Evolutionary conservation across 1,284 basidiomycete genomes (phyloP).

Genomic region (Ceratobasidium papillatum): DNA sequence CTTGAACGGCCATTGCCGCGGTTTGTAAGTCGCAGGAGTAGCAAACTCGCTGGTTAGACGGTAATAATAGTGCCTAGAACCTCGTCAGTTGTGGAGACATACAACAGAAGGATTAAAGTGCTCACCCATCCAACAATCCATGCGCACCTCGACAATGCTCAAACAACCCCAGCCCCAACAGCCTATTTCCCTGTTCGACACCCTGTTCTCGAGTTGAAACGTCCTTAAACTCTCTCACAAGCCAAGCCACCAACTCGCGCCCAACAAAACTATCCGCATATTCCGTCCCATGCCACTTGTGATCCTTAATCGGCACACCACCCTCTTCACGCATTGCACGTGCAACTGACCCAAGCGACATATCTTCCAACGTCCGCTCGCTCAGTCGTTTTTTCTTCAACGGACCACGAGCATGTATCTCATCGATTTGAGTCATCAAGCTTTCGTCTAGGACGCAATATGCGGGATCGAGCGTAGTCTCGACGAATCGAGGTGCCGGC

Average conservation of each 20-base stretch:
- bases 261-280: slow-evolving; percentile 87
- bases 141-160: slow-evolving; percentile 82
- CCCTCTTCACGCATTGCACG: slow-evolving; percentile 83
- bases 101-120: background rate
- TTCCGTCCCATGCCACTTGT: slow-evolving; percentile 74
- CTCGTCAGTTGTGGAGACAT: background rate
- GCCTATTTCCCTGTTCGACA: slow-evolving; percentile 76
- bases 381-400: slow-evolving; percentile 79
- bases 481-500: slow-evolving; percentile 72
- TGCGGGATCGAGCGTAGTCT: slow-evolving; percentile 83
- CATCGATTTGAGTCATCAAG: slow-evolving; percentile 79
- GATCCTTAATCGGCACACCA: slow-evolving; percentile 76
- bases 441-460: slow-evolving; percentile 79
- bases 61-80: slow-evolving; percentile 82
- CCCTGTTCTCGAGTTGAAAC: slow-evolving; percentile 81
- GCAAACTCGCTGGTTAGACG: slow-evolving; percentile 80
- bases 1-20: slow-evolving; percentile 46
- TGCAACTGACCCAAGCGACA: slow-evolving; percentile 66
- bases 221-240: slow-evolving; percentile 85
- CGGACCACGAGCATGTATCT: slow-evolving; percentile 74
- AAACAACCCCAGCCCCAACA: slow-evolving; percentile 82
- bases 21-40: slow-evolving; percentile 69
- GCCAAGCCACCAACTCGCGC: slow-evolving; percentile 86
- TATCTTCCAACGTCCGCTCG: slow-evolving; percentile 71
- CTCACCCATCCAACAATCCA: slow-evolving; percentile 84